Conservation (phyloP, 2,329 filamentous ascomycete species). For the Coniochaeta ligniaria region DNA sequence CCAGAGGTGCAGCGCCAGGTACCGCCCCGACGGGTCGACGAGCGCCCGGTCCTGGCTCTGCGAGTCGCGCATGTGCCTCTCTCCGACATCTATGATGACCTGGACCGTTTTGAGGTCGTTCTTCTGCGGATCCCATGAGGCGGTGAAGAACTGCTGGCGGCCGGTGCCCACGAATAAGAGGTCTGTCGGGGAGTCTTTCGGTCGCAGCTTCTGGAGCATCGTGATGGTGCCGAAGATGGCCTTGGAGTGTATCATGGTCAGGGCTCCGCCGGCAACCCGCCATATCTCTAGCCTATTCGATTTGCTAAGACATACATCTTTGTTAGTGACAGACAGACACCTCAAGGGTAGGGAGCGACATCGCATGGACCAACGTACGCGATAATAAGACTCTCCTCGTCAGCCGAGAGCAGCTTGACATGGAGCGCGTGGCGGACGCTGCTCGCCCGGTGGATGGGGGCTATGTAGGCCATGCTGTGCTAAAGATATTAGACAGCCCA, state of each 20-base stretch:
- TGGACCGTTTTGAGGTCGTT: slow-evolving; percentile 43
- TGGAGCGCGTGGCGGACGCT: slow-evolving; percentile 85
- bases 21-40: slow-evolving; percentile 69
- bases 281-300: slow-evolving; percentile 84
- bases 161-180: slow-evolving; percentile 91
- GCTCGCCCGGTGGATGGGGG: slow-evolving; percentile 86
- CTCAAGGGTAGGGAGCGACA: background rate
- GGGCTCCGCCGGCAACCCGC: slow-evolving; percentile 55
- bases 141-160: slow-evolving; percentile 81
- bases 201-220: slow-evolving; percentile 74
- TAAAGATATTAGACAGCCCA: background rate
- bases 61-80: slow-evolving; percentile 63
- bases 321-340: slow-evolving; percentile 3
- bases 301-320: slow-evolving; percentile 49
- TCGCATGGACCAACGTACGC: slow-evolving; percentile 55
- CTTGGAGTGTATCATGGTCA: slow-evolving; percentile 60
- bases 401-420: slow-evolving; percentile 64
- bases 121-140: slow-evolving; percentile 66
- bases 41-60: slow-evolving; percentile 78
- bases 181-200: slow-evolving; percentile 66
- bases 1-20: slow-evolving; percentile 52
- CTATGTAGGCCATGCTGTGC: slow-evolving; percentile 77
- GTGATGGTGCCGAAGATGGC: slow-evolving; percentile 79
- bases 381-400: slow-evolving; percentile 77
- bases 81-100: slow-evolving; percentile 43